A percentile compares a stretch with the other conserved stretches of the same genome.
Evolutionary conservation across 176 grass and related monocot genomes (phyloP).

Genomic region (Areca catechu): DNA sequence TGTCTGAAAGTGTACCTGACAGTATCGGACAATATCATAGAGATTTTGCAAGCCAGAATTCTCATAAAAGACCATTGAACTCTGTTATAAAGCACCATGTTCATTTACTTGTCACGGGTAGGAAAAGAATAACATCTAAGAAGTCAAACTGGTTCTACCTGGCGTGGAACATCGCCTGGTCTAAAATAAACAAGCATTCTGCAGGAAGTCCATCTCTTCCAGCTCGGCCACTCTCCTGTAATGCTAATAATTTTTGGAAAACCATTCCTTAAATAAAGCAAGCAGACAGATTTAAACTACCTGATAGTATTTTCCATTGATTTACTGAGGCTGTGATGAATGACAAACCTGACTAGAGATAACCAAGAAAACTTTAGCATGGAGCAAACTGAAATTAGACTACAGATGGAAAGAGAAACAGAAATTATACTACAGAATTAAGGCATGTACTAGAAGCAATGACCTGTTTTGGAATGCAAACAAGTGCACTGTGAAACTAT

Average conservation of each 20-base stretch:
- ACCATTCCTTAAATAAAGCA: neutral
- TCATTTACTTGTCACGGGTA: conserved; percentile 8
- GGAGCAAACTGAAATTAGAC: neutral
- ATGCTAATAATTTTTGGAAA: conserved; percentile 15
- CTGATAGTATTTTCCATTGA: conserved; percentile 98
- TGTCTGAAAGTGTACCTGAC: conserved; percentile 43
- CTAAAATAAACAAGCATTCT: conserved; percentile 88
- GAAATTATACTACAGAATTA: neutral
- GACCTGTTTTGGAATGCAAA: too few relatives aligned
- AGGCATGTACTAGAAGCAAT: too few relatives aligned
- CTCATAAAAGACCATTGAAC: conserved; percentile 96
- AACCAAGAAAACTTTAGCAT: conserved; percentile 15
- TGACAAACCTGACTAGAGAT: conserved; percentile 76
- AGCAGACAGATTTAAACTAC: conserved; percentile 19
- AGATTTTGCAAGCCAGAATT: conserved; percentile 91
- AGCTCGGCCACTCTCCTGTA: conserved; percentile 80
- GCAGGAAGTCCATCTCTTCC: conserved; percentile 86
- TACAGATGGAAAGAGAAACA: neutral
- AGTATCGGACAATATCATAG: conserved; percentile 85
- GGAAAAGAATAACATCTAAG: conserved; percentile 1
- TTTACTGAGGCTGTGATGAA: conserved; percentile 98
- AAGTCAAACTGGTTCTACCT: conserved; percentile 33
- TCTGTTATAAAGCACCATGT: conserved; percentile 40
- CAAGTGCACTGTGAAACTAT: too few relatives aligned
- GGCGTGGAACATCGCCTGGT: conserved; percentile 65